phyloP scores from a whole-genome alignment of 257 asterid species.

The Solanum appendiculatum region DNA sequence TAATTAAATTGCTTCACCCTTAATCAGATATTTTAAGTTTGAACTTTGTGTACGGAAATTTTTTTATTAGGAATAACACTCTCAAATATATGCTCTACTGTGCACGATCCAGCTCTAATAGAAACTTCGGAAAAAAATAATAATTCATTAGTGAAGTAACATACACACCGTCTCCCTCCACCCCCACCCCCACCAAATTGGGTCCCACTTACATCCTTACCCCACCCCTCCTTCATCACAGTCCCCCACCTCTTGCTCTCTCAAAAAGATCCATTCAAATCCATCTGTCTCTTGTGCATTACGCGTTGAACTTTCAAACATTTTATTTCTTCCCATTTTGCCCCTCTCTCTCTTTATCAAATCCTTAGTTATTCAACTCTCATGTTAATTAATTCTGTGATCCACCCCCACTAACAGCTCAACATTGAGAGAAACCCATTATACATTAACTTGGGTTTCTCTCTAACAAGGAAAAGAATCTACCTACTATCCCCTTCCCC shows the following conservation, averaged over 20 bases:
- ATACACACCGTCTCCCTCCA: not conserved
- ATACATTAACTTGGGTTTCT: conserved; percentile 28
- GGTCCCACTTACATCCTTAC: not conserved
- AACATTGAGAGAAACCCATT: conserved; percentile 26
- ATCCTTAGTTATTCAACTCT: conserved; percentile 15
- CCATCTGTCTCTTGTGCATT: conserved; percentile 36
- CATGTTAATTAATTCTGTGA: conserved; percentile 27
- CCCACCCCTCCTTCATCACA: not conserved
- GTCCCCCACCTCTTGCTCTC: not conserved
- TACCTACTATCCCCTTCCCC: not conserved
- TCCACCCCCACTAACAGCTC: conserved; percentile 21
- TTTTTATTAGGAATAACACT: no score
- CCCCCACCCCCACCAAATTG: not conserved
- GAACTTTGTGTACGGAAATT: accelerated
- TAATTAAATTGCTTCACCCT: no score
- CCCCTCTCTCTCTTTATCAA: not conserved
- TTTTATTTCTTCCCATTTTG: not conserved
- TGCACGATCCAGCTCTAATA: not conserved
- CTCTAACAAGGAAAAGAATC: conserved; percentile 44
- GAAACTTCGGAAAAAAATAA: accelerated
- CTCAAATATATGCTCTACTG: no score
- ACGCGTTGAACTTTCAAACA: conserved; percentile 47
- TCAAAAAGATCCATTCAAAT: conserved; percentile 4
- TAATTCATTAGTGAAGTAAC: not conserved
- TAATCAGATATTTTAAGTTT: no score